phyloP scores from a whole-genome alignment of 2,329 filamentous ascomycete species.

The Ceratocystis smalleyi region DNA sequence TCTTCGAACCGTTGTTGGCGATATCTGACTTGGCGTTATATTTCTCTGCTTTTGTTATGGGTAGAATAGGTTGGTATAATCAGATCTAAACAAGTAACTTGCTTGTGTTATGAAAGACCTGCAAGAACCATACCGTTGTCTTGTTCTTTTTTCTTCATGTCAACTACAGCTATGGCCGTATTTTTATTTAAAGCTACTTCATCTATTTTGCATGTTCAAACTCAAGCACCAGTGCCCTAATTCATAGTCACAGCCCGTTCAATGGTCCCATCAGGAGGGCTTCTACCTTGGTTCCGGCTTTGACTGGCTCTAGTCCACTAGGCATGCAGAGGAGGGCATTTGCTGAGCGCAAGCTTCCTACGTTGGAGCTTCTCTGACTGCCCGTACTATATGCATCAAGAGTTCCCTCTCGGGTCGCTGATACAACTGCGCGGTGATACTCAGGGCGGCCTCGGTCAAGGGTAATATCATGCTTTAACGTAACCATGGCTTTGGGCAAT shows the following conservation, averaged over 20 bases:
- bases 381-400: constrained; percentile 71
- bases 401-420: constrained; percentile 47
- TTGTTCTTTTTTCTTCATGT: constrained; percentile 6
- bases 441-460: constrained; percentile 66
- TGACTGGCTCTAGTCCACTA: constrained; percentile 44
- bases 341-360: constrained; percentile 75
- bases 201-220: too few relatives aligned
- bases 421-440: constrained; percentile 74
- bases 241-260: constrained; percentile 9
- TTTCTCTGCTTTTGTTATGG: constrained; percentile 9
- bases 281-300: constrained; percentile 55
- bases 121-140: neutral
- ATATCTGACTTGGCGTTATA: constrained; percentile 16
- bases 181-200: neutral
- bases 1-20: constrained; percentile 9
- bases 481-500: constrained; percentile 55
- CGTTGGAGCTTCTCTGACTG: constrained; percentile 72
- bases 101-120: constrained; percentile 3
- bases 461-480: constrained; percentile 54
- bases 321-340: constrained; percentile 75
- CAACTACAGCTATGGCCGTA: neutral
- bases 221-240: neutral
- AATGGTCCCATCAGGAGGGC: constrained; percentile 54
- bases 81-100: constrained; percentile 5
- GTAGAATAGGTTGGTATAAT: constrained; percentile 13